Evolutionary conservation across 805 yeast species (phyloP).

Genomic region (Yamadazyma insecticola): DNA sequence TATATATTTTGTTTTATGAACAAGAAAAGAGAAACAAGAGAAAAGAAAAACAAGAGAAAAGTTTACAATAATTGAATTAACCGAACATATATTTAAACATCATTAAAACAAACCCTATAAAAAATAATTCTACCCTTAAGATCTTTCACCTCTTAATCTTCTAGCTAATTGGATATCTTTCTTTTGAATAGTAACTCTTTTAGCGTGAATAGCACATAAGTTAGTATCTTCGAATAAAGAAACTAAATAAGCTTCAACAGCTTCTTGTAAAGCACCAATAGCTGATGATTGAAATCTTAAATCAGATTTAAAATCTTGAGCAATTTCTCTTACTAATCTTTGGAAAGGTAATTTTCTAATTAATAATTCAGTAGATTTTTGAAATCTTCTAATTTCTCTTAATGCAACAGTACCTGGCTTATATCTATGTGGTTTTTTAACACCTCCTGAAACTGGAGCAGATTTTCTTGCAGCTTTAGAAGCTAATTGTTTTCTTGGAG

Average conservation of each 20-base stretch:
- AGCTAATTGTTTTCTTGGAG: constrained; percentile 91
- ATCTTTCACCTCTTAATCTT: constrained; percentile 96
- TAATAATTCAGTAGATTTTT: constrained; percentile 90
- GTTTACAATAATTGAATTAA: constrained; percentile 1
- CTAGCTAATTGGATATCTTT: constrained; percentile 97
- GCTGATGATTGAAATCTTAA: constrained; percentile 97
- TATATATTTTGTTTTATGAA: too few relatives aligned
- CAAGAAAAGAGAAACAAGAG: constrained; percentile 2
- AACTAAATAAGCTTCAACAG: constrained; percentile 96
- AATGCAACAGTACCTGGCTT: constrained; percentile 97
- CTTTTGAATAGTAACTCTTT: constrained; percentile 98
- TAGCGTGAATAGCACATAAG: constrained; percentile 98
- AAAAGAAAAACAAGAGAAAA: neutral
- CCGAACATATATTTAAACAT: constrained; percentile 1
- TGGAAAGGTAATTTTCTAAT: constrained; percentile 97
- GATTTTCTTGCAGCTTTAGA: constrained; percentile 92
- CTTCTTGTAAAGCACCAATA: constrained; percentile 96
- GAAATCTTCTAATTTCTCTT: constrained; percentile 97
- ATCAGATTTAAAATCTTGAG: constrained; percentile 89
- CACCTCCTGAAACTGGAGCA: constrained; percentile 91
- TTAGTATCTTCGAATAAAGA: constrained; percentile 96
- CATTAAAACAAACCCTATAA: constrained; percentile 4
- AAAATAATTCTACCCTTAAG: constrained; percentile 35
- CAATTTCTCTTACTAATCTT: constrained; percentile 93
- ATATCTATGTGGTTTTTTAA: constrained; percentile 92